Conservation (phyloP, 108 stramenopile genomes). For the Mayamaea pseudoterrestris region DNA sequence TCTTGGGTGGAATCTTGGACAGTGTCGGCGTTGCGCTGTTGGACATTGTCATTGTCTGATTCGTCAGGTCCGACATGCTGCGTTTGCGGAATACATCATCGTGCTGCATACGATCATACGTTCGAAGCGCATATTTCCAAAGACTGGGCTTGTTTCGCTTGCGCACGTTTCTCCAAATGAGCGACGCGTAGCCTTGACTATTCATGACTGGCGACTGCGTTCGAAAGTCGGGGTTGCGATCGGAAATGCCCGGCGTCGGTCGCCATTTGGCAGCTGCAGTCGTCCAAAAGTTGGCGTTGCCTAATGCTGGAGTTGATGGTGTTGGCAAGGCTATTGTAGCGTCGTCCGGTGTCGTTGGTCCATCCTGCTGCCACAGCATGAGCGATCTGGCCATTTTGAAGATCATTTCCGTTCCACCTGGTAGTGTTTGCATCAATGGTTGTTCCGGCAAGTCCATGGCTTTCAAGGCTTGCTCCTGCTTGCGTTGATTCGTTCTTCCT, state of each 20-base stretch:
- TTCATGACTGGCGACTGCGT: constrained; percentile 60
- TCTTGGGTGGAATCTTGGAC: constrained; percentile 29
- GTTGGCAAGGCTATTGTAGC: constrained; percentile 2
- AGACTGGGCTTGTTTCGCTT: constrained; percentile 64
- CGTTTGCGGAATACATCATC: no score
- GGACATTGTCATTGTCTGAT: no score
- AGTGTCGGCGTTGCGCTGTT: not conserved
- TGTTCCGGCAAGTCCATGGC: no score
- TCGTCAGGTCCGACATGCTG: no score
- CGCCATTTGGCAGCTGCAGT: no score
- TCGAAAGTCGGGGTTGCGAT: constrained; percentile 61
- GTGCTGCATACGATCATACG: constrained; percentile 54
- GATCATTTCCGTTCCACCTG: constrained; percentile 52
- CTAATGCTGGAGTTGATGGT: constrained; percentile 2
- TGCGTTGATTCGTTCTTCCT: not conserved
- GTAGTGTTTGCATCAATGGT: constrained; percentile 22
- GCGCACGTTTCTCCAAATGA: constrained; percentile 59
- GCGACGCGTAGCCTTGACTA: constrained; percentile 56
- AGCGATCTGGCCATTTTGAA: constrained; percentile 71
- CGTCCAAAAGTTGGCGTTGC: no score
- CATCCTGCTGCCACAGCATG: no score
- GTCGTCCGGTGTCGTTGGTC: no score
- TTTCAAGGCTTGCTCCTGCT: not conserved
- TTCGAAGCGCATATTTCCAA: constrained; percentile 59
- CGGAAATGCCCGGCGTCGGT: constrained; percentile 43